Percentiles rank a stretch among this genome's conserved stretches.
Conservation (phyloP, 768 basidiomycete genomes). For the Hypsizygus marmoreus region DNA sequence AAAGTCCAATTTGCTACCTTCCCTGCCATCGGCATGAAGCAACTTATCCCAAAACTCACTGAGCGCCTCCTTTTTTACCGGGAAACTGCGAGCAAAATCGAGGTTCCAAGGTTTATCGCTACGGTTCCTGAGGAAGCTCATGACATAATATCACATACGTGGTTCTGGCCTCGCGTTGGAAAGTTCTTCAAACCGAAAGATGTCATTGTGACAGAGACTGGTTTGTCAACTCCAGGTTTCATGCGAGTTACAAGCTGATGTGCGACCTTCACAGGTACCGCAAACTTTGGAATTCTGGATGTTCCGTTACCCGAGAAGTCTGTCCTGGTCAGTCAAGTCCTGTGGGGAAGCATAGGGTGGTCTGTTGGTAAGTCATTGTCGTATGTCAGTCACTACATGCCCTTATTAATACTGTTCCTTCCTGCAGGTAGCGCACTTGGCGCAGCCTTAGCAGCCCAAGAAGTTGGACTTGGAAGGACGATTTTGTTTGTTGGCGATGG, state of each 20-base stretch:
- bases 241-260: neutral
- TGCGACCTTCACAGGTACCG: conserved; percentile 51
- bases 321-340: conserved; percentile 70
- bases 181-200: conserved; percentile 72
- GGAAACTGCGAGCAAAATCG: conserved; percentile 38
- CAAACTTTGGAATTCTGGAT: conserved; percentile 84
- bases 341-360: conserved; percentile 95
- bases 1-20: conserved; percentile 66
- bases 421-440: conserved; percentile 63
- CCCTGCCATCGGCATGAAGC: conserved; percentile 73
- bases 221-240: conserved; percentile 28
- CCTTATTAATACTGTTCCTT: neutral
- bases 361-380: conserved; percentile 56
- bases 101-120: conserved; percentile 46
- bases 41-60: conserved; percentile 72
- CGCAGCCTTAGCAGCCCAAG: conserved; percentile 77
- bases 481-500: conserved; percentile 89
- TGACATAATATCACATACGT: conserved; percentile 68
- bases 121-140: conserved; percentile 52
- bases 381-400: neutral
- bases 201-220: conserved; percentile 88
- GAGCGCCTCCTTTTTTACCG: conserved; percentile 48
- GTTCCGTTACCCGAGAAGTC: conserved; percentile 74
- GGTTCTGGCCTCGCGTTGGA: conserved; percentile 82
- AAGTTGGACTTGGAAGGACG: conserved; percentile 60